These are phyloP conservation scores for Daldinia childiae DNA, from an alignment of 495 filamentous ascomycete genomes.

Conservation along the genomic window DNA sequence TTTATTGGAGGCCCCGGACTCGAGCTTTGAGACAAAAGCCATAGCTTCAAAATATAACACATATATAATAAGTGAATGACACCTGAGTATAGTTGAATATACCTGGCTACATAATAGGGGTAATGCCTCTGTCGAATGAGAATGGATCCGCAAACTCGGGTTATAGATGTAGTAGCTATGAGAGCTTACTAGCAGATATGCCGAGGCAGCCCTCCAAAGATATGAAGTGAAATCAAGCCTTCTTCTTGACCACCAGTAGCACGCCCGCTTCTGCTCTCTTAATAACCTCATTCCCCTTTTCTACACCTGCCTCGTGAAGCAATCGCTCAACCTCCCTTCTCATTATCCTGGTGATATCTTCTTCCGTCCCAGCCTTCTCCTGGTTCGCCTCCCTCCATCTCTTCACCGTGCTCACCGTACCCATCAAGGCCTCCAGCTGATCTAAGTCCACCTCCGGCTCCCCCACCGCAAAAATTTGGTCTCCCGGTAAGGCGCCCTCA, in stretches of 20 bases:
- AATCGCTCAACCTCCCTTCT: constrained; percentile 1
- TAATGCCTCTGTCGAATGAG: background rate
- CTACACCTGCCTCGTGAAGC: constrained; percentile 10
- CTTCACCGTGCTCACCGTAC: constrained; percentile 7
- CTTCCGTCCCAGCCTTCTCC: background rate
- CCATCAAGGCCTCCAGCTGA: constrained; percentile 5
- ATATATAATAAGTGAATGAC: no score
- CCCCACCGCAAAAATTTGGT: background rate
- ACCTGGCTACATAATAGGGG: background rate
- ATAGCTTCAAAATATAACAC: background rate
- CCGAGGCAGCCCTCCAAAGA: background rate
- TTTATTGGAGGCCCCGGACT: background rate
- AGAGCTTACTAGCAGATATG: background rate
- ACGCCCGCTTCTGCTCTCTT: background rate
- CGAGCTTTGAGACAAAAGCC: background rate
- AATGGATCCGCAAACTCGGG: background rate
- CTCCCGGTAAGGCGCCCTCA: background rate
- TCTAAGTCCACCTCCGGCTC: background rate
- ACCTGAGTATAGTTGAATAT: no score
- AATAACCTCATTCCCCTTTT: constrained; percentile 14
- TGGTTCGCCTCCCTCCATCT: constrained; percentile 15
- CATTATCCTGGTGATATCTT: background rate
- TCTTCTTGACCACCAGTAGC: background rate
- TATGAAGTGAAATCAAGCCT: background rate
- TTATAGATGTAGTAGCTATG: background rate